phyloP scores from a whole-genome alignment of 2,329 filamentous ascomycete genomes.

The Magnaporthiopsis rhizophila region DNA sequence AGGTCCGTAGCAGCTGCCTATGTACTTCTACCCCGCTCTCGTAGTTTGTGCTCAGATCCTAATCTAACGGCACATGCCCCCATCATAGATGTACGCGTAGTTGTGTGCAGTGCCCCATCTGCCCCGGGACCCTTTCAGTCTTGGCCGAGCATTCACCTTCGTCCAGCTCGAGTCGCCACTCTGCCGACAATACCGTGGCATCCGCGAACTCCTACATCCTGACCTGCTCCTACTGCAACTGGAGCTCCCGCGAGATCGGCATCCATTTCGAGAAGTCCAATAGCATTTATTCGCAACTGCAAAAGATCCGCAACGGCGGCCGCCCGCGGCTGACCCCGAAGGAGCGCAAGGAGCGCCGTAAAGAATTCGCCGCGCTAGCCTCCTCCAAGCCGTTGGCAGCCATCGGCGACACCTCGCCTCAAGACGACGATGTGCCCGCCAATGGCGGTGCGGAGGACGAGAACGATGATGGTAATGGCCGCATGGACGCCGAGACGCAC shows the following conservation, averaged over 20 bases:
- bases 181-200: constrained; percentile 31
- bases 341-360: constrained; percentile 44
- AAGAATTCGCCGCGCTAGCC: constrained; percentile 29
- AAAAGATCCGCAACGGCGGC: constrained; percentile 59
- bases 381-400: constrained; percentile 6
- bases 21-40: not conserved
- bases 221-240: constrained; percentile 84
- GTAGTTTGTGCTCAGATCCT: not conserved
- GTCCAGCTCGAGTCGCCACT: constrained; percentile 33
- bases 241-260: constrained; percentile 83
- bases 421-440: not conserved
- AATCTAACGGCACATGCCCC: not conserved
- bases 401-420: not conserved
- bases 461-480: constrained; percentile 27
- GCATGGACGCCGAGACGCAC: constrained; percentile 57
- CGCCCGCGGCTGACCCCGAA: constrained; percentile 39
- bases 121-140: constrained; percentile 70
- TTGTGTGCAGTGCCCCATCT: constrained; percentile 92
- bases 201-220: constrained; percentile 54
- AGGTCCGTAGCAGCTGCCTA: constrained; percentile 47
- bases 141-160: constrained; percentile 49
- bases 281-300: constrained; percentile 73
- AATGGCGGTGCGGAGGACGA: constrained; percentile 12
- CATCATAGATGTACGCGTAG: constrained; percentile 71
- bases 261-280: constrained; percentile 86